Evolutionary conservation across 1,284 basidiomycete species (phyloP), one percentile per base, ranked within the genome.

Genomic region (Ceratobasidium sp.): DNA sequence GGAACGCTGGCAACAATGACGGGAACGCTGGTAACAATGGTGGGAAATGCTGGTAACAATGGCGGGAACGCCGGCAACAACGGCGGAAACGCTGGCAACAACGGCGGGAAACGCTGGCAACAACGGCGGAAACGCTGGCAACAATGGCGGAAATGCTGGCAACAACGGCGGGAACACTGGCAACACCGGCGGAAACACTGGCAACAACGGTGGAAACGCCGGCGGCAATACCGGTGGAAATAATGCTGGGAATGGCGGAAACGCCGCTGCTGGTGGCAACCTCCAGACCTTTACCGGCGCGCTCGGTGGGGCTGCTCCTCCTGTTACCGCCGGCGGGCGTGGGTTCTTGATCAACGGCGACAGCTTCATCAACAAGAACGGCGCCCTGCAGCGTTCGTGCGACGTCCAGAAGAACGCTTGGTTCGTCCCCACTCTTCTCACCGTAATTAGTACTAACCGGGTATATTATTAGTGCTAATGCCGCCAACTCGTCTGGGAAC

Each of bases 341-440:
- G 60, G 60, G 20, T 64, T 64, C 60, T 32, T 49, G 31, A 47
- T 64, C 31, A 38, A 52, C 22, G 60, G 60, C 0, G 34, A 38
- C n/a, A 49, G 47, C 34, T 64, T 64, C 25, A 34, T 52, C 7
- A 64, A 64, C 34, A 64, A 64, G 47, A 32, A 29, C 20, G 47
- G 27, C 35, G 60, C 60, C n/a, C 25, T 64, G 15, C 60, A 64
- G 47, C 27, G 60, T 29, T 64, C 60, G 4, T 64, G 60, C 32
- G 60, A 64, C 29, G 17, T 52, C 22, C 60, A 64, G 34, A 64
- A 38, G 60, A 52, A 64, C 34, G 47, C 45, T 27, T 64, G 60
- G 60, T 64, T 25, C 20, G 60, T 52, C 3, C 8, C n/a, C 29
- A 29, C 38, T 45, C 20, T 2, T 22, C 42, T 43, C 27, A 15